Evolutionary conservation across 2,329 filamentous ascomycete genomes (phyloP).

Genomic region (Biscogniauxia marginata): DNA sequence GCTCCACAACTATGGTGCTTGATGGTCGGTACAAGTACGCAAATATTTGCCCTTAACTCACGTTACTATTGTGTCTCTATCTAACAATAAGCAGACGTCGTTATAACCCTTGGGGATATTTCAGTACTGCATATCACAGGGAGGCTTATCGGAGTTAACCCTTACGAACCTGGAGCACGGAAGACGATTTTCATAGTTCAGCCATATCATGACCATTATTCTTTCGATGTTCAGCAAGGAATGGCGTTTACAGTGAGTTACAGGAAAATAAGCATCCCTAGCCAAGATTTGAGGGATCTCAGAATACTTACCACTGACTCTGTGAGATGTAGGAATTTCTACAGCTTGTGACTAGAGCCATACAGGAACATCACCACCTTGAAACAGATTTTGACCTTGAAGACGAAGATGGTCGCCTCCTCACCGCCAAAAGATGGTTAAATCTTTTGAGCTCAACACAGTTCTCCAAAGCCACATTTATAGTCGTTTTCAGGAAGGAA

Average conservation of each 20-base stretch:
- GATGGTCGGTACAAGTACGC: neutral
- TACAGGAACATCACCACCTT: neutral
- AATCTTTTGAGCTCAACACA: neutral
- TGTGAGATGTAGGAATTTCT: neutral
- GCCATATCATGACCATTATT: neutral
- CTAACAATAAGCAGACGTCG: neutral
- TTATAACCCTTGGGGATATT: neutral
- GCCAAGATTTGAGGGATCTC: too few species aligned
- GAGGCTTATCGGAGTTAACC: neutral
- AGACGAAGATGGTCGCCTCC: neutral
- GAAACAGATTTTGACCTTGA: neutral
- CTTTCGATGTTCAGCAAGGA: neutral
- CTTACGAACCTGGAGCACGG: neutral
- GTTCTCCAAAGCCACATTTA: neutral
- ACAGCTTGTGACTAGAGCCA: neutral
- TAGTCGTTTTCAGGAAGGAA: neutral
- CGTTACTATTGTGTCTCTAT: neutral
- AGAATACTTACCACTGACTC: too few species aligned
- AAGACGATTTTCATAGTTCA: neutral
- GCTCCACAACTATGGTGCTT: neutral
- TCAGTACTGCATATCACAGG: neutral
- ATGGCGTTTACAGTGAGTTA: neutral
- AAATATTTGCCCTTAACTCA: neutral
- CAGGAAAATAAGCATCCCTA: neutral
- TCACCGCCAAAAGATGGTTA: neutral